A percentile compares a stretch with the other conserved stretches of the same genome.
Conservation (phyloP, 2,329 filamentous ascomycete genomes). For the Alternaria postmessia region DNA sequence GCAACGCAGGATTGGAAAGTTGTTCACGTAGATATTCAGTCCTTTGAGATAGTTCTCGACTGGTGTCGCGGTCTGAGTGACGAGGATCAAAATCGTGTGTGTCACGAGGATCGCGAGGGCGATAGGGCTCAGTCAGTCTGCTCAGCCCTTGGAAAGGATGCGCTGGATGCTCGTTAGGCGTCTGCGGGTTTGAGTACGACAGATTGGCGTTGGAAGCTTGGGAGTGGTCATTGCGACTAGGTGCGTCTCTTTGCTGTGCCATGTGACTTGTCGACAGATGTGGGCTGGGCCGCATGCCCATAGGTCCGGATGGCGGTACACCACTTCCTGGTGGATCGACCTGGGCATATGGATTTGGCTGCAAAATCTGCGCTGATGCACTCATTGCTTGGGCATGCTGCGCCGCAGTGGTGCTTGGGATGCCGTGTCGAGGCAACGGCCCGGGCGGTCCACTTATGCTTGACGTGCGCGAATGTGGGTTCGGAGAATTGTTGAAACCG, state of each 20-base stretch:
- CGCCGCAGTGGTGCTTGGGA: conserved; percentile 30
- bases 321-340: conserved; percentile 45
- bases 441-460: conserved; percentile 42
- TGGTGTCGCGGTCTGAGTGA: conserved; percentile 44
- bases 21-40: conserved; percentile 44
- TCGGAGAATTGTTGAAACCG: conserved; percentile 44
- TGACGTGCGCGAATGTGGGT: conserved; percentile 46
- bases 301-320: conserved; percentile 39
- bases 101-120: conserved; percentile 41
- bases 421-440: conserved; percentile 35
- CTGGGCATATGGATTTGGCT: conserved; percentile 50
- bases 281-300: conserved; percentile 49
- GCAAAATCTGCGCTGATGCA: conserved; percentile 40
- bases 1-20: conserved; percentile 32
- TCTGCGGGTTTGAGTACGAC: conserved; percentile 46
- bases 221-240: conserved; percentile 44
- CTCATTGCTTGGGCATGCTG: conserved; percentile 31
- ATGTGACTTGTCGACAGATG: conserved; percentile 43
- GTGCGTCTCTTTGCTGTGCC: conserved; percentile 38
- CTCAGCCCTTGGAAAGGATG: conserved; percentile 35
- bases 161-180: conserved; percentile 40
- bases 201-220: conserved; percentile 41
- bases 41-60: conserved; percentile 42
- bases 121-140: conserved; percentile 38
- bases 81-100: conserved; percentile 40